phyloP scores from a whole-genome alignment of 208 protist genomes.

The Leishmania lainsoni region DNA sequence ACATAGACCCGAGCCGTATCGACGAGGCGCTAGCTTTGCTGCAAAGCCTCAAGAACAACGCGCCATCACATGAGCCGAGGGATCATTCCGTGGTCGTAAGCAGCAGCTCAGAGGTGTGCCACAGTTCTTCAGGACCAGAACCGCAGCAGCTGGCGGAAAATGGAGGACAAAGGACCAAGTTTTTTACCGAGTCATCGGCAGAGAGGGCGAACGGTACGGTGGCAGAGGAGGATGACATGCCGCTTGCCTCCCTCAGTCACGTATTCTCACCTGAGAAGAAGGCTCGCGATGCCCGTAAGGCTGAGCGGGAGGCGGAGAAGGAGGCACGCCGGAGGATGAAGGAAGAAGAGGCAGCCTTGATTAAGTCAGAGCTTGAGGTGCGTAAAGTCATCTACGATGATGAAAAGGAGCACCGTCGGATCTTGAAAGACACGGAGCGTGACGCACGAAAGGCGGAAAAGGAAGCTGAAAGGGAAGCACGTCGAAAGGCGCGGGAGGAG shows the following conservation, averaged over 20 bases:
- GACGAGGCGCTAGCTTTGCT: constrained; percentile 36
- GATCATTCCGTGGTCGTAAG: not conserved
- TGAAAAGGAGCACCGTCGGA: constrained; percentile 16
- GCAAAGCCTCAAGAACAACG: constrained; percentile 20
- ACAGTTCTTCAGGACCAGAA: not conserved
- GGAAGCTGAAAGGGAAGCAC: constrained; percentile 27
- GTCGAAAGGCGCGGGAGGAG: constrained; percentile 31
- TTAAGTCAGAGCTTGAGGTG: constrained; percentile 20
- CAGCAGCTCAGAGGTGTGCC: not conserved
- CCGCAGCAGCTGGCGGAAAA: not conserved
- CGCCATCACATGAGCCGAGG: not conserved
- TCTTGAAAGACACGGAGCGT: constrained; percentile 22
- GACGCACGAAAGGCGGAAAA: constrained; percentile 26
- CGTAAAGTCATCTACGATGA: constrained; percentile 23
- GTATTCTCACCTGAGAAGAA: constrained; percentile 19
- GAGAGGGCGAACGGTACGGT: constrained; percentile 8
- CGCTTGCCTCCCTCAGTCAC: constrained; percentile 16
- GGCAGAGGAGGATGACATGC: constrained; percentile 17
- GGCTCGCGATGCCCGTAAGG: constrained; percentile 15
- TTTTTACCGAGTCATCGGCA: not conserved
- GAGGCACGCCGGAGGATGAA: constrained; percentile 27
- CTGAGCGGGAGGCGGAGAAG: constrained; percentile 23
- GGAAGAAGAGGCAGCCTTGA: constrained; percentile 16
- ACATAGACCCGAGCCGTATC: constrained; percentile 34
- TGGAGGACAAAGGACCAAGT: not conserved